Base-by-base conservation (phyloP, 2,329 filamentous ascomycete genomes). In the Paraphoma sp. region DNA sequence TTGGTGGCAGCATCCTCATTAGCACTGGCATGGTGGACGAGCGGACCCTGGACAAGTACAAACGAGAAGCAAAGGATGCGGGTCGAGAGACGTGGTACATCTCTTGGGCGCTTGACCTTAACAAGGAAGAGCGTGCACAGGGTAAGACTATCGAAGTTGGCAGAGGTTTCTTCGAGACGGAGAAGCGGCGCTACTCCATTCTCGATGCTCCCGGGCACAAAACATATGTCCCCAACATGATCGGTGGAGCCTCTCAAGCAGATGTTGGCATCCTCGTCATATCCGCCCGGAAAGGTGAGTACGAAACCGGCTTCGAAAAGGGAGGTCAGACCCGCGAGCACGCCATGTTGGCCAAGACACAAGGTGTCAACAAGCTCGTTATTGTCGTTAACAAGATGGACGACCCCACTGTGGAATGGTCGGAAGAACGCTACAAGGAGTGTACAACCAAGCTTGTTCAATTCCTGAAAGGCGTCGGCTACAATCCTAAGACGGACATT, bases 11-110 rank as follows among this genome's bases (percentile, higher is more conserved):
- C 50, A 96, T 99, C 62, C 84, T 99, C 12, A 97, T 95, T 77
- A 88, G 87, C 50, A 97, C 94, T 5, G 95, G 95, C 58, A 99
- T 98, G 95, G 95, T 99, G n/a, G 96, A 99, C 73, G 93, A 99
- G 80, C 88, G 95, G 76, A 99, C 95, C 36, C 87, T 99, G 84
- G 95, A 99, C 51, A 99, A 99, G 81, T 97, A 97, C 84, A 74
- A 76, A 64, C 88, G 87, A 68, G 96, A 99, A 72, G 94, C 95
- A 48, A 98, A 97, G 83, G 95, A 98, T 10, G 85, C 95, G 63
- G 95, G 95, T 51, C 91, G 93, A 82, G 95, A 98, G 81, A 96
- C 94, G 3, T 99, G 95, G 95, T 99, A 98, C 78, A 85, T 99
- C 18, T 99, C 95, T 43, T 99, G 96, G 95, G 96, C 93, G 59